Conservation (phyloP, 2,329 filamentous ascomycete species). For the Metarhizium album region DNA sequence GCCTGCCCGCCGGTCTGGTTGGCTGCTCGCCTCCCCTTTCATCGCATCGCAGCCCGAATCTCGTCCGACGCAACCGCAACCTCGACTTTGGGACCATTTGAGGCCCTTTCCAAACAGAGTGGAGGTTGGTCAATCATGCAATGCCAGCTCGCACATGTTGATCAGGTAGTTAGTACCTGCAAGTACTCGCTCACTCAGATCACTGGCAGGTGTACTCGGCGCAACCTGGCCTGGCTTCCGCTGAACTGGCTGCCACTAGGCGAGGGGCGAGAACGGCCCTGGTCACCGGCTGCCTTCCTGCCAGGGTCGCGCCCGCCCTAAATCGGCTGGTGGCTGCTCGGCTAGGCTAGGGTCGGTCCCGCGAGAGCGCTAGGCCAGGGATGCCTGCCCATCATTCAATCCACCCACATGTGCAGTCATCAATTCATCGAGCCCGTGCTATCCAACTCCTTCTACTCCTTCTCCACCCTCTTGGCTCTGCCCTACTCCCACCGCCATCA, state of each 20-base stretch:
- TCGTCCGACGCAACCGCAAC: neutral
- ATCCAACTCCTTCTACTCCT: neutral
- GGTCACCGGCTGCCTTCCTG: neutral
- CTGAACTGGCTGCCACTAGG: neutral
- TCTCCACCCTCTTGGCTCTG: neutral
- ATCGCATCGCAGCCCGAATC: neutral
- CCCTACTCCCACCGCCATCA: no score
- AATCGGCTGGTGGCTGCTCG: conserved; percentile 1
- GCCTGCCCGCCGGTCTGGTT: neutral
- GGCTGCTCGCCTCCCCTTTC: neutral
- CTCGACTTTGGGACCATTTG: neutral
- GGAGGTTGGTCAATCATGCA: neutral
- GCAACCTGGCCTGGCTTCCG: neutral
- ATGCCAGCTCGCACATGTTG: neutral
- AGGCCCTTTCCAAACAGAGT: neutral
- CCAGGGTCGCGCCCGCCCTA: conserved; percentile 4
- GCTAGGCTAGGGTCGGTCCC: conserved; percentile 4
- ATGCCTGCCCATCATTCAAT: neutral
- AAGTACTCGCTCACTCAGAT: neutral
- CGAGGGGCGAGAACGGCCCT: neutral
- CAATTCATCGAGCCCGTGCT: no score
- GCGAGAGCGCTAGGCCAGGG: conserved; percentile 5
- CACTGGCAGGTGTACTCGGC: neutral
- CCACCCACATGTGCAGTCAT: no score
- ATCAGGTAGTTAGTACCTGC: neutral